phyloP scores from a whole-genome alignment of 225 moss, liverwort and hornwort species.

The Straminergon stramineum region DNA sequence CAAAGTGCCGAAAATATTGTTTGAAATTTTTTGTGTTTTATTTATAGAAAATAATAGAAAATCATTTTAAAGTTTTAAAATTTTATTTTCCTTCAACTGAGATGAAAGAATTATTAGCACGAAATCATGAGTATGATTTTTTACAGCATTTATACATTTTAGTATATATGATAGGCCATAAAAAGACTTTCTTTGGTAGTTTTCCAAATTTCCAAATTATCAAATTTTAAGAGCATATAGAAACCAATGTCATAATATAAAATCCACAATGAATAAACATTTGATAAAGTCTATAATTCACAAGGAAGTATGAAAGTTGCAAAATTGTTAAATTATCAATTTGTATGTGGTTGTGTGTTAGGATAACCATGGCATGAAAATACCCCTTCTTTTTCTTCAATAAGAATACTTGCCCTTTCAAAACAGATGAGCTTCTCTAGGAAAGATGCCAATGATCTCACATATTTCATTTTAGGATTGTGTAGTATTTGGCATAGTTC shows the following conservation, averaged over 20 bases:
- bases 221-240: background rate
- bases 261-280: background rate
- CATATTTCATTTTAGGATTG: background rate
- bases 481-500: background rate
- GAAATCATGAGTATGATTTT: background rate
- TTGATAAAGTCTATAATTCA: background rate
- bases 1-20: background rate
- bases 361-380: rapidly evolving
- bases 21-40: no score
- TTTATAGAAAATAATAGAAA: no score
- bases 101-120: background rate
- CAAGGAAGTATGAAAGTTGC: background rate
- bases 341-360: background rate
- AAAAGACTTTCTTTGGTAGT: background rate
- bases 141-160: background rate
- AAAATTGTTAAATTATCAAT: background rate
- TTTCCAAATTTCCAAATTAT: background rate
- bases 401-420: background rate
- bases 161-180: background rate
- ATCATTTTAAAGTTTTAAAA: no score
- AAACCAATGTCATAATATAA: background rate
- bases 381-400: background rate
- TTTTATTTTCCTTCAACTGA: background rate
- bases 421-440: background rate
- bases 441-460: rapidly evolving